phyloP scores from a whole-genome alignment of 768 basidiomycete species.

The Dioszegia crocea region DNA sequence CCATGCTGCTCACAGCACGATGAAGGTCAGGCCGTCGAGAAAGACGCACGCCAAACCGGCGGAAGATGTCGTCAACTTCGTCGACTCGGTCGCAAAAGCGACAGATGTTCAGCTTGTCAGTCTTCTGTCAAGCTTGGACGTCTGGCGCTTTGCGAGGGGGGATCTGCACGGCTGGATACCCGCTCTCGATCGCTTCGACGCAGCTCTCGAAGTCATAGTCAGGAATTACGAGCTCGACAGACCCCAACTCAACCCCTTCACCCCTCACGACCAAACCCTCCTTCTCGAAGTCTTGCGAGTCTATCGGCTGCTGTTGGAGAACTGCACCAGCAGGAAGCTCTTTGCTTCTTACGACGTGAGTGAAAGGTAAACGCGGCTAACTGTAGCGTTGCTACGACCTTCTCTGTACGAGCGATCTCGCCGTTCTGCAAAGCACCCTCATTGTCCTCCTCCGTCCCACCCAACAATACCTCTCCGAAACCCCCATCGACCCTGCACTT shows the following conservation, averaged over 20 bases:
- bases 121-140: conserved; percentile 64
- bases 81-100: conserved; percentile 64
- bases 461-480: conserved; percentile 88
- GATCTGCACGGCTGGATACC: conserved; percentile 96
- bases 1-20: conserved; percentile 7
- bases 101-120: conserved; percentile 67
- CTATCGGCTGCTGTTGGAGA: conserved; percentile 84
- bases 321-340: conserved; percentile 95
- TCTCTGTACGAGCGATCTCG: conserved; percentile 80
- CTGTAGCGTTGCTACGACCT: conserved; percentile 81
- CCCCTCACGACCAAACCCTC: conserved; percentile 66
- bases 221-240: conserved; percentile 76
- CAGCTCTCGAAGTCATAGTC: conserved; percentile 75
- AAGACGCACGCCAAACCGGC: conserved; percentile 19
- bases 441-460: conserved; percentile 85
- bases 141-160: conserved; percentile 84
- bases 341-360: conserved; percentile 95
- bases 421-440: conserved; percentile 75
- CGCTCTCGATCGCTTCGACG: conserved; percentile 92
- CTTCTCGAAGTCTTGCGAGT: conserved; percentile 81
- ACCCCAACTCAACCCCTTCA: conserved; percentile 74
- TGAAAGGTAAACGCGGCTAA: background rate
- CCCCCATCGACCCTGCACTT: conserved; percentile 75
- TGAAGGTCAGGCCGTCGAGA: conserved; percentile 37
- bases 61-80: conserved; percentile 63